Base-by-base conservation (phyloP, 2,329 filamentous ascomycete genomes). In the Chalaropsis ovoidea region DNA sequence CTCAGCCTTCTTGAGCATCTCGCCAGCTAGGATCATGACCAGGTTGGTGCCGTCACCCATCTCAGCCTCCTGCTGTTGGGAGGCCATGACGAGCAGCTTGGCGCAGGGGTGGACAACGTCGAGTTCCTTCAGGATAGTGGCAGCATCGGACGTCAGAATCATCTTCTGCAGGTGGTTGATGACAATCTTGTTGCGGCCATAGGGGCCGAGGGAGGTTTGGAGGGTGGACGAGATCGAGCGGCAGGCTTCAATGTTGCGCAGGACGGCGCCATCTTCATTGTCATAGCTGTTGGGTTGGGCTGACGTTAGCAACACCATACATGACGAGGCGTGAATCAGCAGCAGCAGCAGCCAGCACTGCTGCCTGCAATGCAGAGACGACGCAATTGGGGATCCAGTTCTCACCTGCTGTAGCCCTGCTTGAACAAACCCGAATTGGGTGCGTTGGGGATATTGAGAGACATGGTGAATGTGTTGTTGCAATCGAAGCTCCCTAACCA, bases 141-240 rank as follows among this genome's bases (percentile, higher is more conserved):
- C 94, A 70, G 94, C 94, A 75, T 99, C 94, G 68, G 92, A 97
- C 71, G 95, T 99, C 70, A 99, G 82, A 72, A 96, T 95, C 94
- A 99, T 96, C 83, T 99, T 99, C 77, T 96, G 90, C 69, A 99
- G 83, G 79, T 99, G 95, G 82, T 99, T 99, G 82, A 99, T 97
- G 79, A 99, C 90, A 74, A 99, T 92, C 81, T 99, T 99, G 82
- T 99, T 99, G 77, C 94, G 89, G 73, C 94, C 94, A 78, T 96
- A 96, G 68, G 94, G 94, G 63, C 94, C 95, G 43, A 99, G 84
- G 58, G 94, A 97, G 66, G 94, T 97, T 81, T 96, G 91, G 62
- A 99, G 94, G 63, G 94, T 99, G 72, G 89, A 89, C 67, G 94
- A 86, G 77, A 99, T 97, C 70, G 94, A 90, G 70, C 92, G 86